Conservation (phyloP, 805 yeast species). For the Brettanomyces sp. region DNA sequence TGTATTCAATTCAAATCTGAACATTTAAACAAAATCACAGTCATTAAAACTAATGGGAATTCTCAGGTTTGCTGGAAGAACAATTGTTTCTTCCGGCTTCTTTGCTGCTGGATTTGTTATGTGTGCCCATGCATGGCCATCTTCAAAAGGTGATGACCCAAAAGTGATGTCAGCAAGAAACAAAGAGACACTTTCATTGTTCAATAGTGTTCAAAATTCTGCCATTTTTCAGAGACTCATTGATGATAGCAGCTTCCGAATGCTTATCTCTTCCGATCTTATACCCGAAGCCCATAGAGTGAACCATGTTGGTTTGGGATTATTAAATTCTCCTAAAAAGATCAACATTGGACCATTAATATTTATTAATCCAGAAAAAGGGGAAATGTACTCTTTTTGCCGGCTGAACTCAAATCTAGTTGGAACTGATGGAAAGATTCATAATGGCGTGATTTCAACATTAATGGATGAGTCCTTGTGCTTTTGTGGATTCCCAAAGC, state of each 20-base stretch:
- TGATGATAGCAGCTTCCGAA: slow-evolving; percentile 16
- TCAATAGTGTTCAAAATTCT: slow-evolving; percentile 18
- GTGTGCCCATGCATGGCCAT: slow-evolving; percentile 25
- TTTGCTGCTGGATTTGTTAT: slow-evolving; percentile 22
- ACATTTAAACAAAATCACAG: too few relatives aligned
- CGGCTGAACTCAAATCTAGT: slow-evolving; percentile 61
- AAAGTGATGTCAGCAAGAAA: slow-evolving; percentile 1
- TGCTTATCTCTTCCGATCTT: slow-evolving; percentile 29
- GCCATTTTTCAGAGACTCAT: slow-evolving; percentile 18
- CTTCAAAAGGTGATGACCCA: slow-evolving; percentile 6
- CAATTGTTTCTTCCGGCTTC: slow-evolving; percentile 9
- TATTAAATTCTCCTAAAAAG: slow-evolving; percentile 57
- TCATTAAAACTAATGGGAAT: neutral
- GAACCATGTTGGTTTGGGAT: slow-evolving; percentile 64
- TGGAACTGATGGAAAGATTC: slow-evolving; percentile 66
- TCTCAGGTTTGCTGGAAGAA: slow-evolving; percentile 5
- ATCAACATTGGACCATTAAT: slow-evolving; percentile 71
- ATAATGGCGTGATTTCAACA: slow-evolving; percentile 73
- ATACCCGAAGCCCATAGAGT: slow-evolving; percentile 51
- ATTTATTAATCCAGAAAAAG: slow-evolving; percentile 39
- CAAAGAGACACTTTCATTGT: slow-evolving; percentile 13
- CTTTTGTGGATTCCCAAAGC: slow-evolving; percentile 70
- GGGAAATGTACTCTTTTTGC: slow-evolving; percentile 53
- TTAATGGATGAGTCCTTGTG: slow-evolving; percentile 80
- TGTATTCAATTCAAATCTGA: too few relatives aligned